A percentile compares a stretch with the other conserved stretches of the same genome.
These are phyloP conservation scores for Chaetomium cochliodes DNA, from an alignment of 495 filamentous ascomycete species.

Conservation along the genomic window DNA sequence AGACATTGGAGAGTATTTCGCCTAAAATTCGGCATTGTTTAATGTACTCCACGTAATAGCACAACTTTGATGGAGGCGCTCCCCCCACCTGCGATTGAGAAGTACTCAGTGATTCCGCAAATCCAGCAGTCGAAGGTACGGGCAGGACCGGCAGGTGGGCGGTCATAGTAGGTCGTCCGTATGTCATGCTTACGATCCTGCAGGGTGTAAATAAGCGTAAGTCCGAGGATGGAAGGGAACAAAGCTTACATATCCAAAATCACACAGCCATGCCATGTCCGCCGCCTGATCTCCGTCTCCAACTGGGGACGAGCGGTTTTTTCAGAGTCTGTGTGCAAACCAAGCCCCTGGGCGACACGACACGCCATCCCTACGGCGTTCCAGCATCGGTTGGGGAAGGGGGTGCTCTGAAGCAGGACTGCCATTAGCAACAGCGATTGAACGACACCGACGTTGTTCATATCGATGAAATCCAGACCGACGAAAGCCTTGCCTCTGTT, in stretches of 20 bases:
- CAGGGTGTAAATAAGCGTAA: neutral
- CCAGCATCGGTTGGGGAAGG: constrained; percentile 50
- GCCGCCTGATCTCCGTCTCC: constrained; percentile 45
- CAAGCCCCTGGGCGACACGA: constrained; percentile 48
- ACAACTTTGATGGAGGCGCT: constrained; percentile 26
- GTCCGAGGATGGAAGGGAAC: neutral
- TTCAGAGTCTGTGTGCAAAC: constrained; percentile 43
- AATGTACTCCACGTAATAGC: constrained; percentile 45
- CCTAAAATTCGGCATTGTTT: constrained; percentile 47
- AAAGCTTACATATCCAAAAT: constrained; percentile 46
- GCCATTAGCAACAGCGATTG: constrained; percentile 48
- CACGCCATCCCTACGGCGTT: constrained; percentile 50
- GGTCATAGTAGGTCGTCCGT: constrained; percentile 49
- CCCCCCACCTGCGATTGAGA: neutral
- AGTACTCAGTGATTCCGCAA: constrained; percentile 7
- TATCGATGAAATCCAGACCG: constrained; percentile 47
- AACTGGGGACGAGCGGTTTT: constrained; percentile 31
- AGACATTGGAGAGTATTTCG: constrained; percentile 45
- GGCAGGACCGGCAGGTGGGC: constrained; percentile 39
- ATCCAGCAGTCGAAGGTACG: constrained; percentile 31
- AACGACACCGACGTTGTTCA: constrained; percentile 45
- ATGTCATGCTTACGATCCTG: constrained; percentile 52
- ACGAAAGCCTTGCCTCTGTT: constrained; percentile 46
- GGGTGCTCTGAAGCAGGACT: constrained; percentile 47
- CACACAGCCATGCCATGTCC: constrained; percentile 52